These are phyloP conservation scores for Gilbertella persicaria DNA, from an alignment of 371 early-diverging fungal species.

Conservation along the genomic window DNA sequence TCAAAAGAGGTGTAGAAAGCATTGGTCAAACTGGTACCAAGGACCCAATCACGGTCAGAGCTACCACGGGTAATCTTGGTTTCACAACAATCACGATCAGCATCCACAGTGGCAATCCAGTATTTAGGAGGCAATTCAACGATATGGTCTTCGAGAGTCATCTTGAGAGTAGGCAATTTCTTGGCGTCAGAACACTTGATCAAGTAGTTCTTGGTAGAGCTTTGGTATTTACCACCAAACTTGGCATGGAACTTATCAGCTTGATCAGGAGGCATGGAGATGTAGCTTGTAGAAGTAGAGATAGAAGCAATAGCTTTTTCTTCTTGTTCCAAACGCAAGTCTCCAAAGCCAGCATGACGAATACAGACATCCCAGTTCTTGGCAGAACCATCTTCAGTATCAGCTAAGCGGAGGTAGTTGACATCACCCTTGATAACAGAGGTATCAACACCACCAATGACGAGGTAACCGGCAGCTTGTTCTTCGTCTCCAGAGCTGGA, in stretches of 20 bases:
- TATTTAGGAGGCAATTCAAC: constrained; percentile 44
- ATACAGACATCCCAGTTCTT: constrained; percentile 50
- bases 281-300: constrained; percentile 36
- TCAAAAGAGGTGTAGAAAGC: constrained; percentile 48
- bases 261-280: constrained; percentile 44
- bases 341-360: constrained; percentile 37
- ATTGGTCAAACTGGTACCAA: constrained; percentile 46
- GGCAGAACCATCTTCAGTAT: constrained; percentile 20
- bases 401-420: constrained; percentile 35
- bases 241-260: constrained; percentile 44
- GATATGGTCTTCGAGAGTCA: constrained; percentile 39
- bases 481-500: constrained; percentile 16
- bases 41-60: constrained; percentile 43
- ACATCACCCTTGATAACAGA: constrained; percentile 38
- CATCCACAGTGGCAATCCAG: constrained; percentile 38
- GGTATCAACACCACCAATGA: constrained; percentile 43
- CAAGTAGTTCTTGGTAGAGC: constrained; percentile 27
- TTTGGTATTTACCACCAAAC: constrained; percentile 35
- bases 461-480: constrained; percentile 40
- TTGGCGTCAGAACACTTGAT: constrained; percentile 42
- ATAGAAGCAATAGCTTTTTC: constrained; percentile 40
- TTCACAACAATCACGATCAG: constrained; percentile 36
- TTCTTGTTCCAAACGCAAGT: constrained; percentile 31
- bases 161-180: constrained; percentile 37
- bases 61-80: constrained; percentile 43